Evolutionary conservation across 1,284 basidiomycete species (phyloP).

Genomic region (Sporisorium iseilematis-ciliati): DNA sequence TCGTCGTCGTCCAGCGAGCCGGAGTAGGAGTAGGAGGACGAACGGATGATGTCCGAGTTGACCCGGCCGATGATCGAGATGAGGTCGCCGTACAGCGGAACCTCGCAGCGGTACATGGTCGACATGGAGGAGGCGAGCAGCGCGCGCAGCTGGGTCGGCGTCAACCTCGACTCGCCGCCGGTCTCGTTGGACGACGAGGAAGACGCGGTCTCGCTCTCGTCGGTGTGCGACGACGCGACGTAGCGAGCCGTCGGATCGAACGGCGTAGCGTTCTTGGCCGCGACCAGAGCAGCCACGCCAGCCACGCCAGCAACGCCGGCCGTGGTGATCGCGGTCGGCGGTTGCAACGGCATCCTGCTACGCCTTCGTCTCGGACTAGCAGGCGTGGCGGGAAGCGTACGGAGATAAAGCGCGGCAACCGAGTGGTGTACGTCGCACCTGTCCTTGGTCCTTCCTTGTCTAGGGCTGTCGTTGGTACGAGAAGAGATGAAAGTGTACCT

Average conservation of each 20-base stretch:
- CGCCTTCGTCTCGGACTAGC: not conserved
- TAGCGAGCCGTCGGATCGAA: constrained; percentile 8
- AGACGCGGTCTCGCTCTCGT: constrained; percentile 11
- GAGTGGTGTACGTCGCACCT: constrained; percentile 44
- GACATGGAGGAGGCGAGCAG: constrained; percentile 69
- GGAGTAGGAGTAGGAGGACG: not conserved
- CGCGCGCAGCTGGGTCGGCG: constrained; percentile 63
- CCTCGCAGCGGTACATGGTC: constrained; percentile 70
- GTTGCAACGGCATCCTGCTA: not conserved
- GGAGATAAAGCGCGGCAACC: constrained; percentile 33
- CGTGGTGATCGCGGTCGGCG: not conserved
- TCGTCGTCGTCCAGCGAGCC: constrained; percentile 52
- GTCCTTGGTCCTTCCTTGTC: not conserved
- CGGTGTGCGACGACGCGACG: constrained; percentile 6
- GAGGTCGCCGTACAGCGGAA: constrained; percentile 71
- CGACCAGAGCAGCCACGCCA: no score
- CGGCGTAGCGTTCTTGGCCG: not conserved
- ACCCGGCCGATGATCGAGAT: constrained; percentile 70
- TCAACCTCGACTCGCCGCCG: no score
- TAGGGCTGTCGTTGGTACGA: not conserved
- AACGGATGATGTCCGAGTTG: constrained; percentile 62
- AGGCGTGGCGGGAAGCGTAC: constrained; percentile 7
- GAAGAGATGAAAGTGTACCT: constrained; percentile 13
- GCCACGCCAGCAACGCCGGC: no score
- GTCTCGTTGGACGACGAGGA: constrained; percentile 4